Base-by-base conservation (phyloP, 2,329 filamentous ascomycete genomes). In the Aspergillus hiratsukae region DNA sequence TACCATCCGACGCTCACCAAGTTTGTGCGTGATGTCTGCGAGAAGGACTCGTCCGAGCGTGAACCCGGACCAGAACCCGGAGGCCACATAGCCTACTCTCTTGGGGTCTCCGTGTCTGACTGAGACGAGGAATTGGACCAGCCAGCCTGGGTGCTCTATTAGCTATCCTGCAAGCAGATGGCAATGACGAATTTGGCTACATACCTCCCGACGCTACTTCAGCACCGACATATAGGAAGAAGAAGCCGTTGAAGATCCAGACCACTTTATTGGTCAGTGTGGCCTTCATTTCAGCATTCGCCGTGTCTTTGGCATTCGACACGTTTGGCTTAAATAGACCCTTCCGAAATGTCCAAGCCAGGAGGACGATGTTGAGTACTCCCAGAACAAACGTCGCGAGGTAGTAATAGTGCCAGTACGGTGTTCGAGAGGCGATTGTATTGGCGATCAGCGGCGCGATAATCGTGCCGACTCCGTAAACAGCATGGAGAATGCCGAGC, bases 171-270 rank as follows among this genome's bases (percentile, higher is more conserved):
- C 28, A 46, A 37, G 19, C 11, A 45, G n/a, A 51, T 1, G 11
- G 31, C 8, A 3, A 37, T 48, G 2, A 10, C 1, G 6, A 28
- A 27, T 27, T 27, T 8, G 17, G 17, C 2, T 14, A 27, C 54
- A 3, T 61, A 66, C 64, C 64, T n/a, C 64, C 64, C 41, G 61
- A 59, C 27, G 59, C 63, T 28, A 66, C 63, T 45, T 66, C 64
- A 17, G 61, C 61, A 10, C 64, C 64, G 14, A 59, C 59, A 56
- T 66, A 66, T 37, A 66, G 57, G 46, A 66, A 64, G 55, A 65
- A 66, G 35, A 66, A 66, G 14, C 60, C 60, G 31, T 65, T 65
- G 31, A 66, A 53, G 35, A 65, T 61, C 64, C 64, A 66, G 14
- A 66, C 60, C 7, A 59, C 49, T 41, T 54, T 58, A 50, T 61